phyloP scores from a whole-genome alignment of 495 filamentous ascomycete species.

The Thozetella sp. region DNA sequence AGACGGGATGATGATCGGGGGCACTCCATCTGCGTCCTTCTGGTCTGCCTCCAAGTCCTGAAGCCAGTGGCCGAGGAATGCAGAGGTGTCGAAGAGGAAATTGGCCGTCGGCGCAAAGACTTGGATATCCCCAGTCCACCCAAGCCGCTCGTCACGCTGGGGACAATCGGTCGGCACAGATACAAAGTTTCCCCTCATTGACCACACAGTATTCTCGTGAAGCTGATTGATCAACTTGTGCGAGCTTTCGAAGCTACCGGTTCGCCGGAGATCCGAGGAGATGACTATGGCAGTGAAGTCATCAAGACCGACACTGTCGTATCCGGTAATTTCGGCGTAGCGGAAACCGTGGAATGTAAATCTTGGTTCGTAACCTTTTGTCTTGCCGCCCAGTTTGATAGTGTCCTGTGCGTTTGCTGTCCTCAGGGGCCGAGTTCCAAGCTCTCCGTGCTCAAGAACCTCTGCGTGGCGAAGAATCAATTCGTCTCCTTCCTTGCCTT shows the following conservation, averaged over 20 bases:
- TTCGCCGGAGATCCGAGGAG: conserved; percentile 44
- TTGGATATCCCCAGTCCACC: conserved; percentile 56
- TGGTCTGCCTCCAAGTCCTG: conserved; percentile 45
- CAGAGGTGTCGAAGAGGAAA: conserved; percentile 50
- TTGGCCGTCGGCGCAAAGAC: conserved; percentile 49
- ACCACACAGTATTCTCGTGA: conserved; percentile 46
- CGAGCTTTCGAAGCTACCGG: conserved; percentile 43
- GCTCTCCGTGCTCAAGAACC: conserved; percentile 47
- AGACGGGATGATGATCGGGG: conserved; percentile 41
- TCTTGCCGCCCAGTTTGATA: conserved; percentile 23
- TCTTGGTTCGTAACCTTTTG: conserved; percentile 12
- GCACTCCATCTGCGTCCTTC: conserved; percentile 24
- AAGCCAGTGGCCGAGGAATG: conserved; percentile 52
- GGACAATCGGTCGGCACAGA: conserved; percentile 51
- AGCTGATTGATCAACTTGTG: conserved; percentile 41
- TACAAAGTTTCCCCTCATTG: conserved; percentile 50
- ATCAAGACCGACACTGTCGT: conserved; percentile 19
- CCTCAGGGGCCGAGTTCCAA: conserved; percentile 44
- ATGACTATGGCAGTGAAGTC: conserved; percentile 40
- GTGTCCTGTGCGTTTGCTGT: conserved; percentile 37
- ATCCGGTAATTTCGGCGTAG: conserved; percentile 44
- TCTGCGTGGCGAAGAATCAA: conserved; percentile 42
- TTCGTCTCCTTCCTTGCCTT: conserved; percentile 26
- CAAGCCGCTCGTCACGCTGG: conserved; percentile 50
- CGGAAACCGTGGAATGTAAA: conserved; percentile 54